These are phyloP conservation scores for Leccinum colubrinum DNA, from an alignment of 1,284 basidiomycete genomes.

Conservation along the genomic window DNA sequence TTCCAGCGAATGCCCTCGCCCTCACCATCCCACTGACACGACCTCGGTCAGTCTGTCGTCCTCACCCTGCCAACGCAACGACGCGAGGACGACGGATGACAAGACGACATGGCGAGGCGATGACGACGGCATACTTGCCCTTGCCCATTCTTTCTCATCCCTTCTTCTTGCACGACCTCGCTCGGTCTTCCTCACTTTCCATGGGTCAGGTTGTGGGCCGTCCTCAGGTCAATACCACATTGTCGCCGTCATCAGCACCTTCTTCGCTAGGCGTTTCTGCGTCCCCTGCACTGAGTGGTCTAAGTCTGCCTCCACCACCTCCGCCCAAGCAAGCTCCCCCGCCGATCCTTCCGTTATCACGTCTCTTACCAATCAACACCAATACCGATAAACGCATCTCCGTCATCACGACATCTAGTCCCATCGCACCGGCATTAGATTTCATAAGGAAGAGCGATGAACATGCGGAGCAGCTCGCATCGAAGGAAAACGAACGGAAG, in stretches of 20 bases:
- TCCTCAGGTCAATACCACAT: conserved; percentile 27
- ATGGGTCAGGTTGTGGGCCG: conserved; percentile 43
- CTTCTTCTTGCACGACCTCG: too few relatives aligned
- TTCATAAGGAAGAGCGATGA: conserved; percentile 34
- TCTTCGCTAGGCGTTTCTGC: conserved; percentile 22
- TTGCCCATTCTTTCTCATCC: too few relatives aligned
- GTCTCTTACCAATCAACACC: conserved; percentile 24
- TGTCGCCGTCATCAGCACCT: conserved; percentile 31
- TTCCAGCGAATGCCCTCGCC: too few relatives aligned
- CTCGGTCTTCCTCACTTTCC: conserved; percentile 25
- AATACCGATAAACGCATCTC: conserved; percentile 30
- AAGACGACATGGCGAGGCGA: too few relatives aligned
- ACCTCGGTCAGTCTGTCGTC: too few relatives aligned
- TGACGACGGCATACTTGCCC: too few relatives aligned
- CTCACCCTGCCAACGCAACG: too few relatives aligned
- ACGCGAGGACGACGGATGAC: too few relatives aligned
- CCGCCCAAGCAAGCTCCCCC: conserved; percentile 36
- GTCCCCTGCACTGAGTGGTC: conserved; percentile 29
- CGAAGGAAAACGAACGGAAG: conserved; percentile 29
- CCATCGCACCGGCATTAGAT: conserved; percentile 35
- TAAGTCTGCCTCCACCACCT: conserved; percentile 27
- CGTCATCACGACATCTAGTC: conserved; percentile 31
- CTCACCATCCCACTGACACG: too few relatives aligned
- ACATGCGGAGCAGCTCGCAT: conserved; percentile 16
- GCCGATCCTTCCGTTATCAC: conserved; percentile 11